These are phyloP conservation scores for Oemleria cerasiformis DNA, from an alignment of 306 rosid genomes.

Conservation along the genomic window DNA sequence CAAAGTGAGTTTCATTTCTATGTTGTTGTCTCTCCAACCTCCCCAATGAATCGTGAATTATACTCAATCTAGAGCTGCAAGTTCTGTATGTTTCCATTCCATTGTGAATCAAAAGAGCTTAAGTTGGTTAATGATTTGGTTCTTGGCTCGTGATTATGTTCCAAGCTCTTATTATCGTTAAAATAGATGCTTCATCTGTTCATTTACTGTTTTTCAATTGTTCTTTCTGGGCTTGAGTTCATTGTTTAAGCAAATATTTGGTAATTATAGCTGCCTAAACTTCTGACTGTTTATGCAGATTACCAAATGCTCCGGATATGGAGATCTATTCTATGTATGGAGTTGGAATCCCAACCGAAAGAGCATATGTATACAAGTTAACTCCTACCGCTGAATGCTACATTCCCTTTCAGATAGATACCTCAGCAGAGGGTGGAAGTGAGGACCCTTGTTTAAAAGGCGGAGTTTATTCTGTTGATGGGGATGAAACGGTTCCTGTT, in stretches of 20 bases:
- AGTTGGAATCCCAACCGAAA: constrained; percentile 82
- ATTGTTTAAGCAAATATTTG: constrained; percentile 15
- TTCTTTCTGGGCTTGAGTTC: not conserved
- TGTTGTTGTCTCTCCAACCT: not conserved
- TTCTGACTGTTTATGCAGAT: constrained; percentile 50
- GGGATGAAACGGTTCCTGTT: constrained; percentile 87
- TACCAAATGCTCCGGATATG: constrained; percentile 81
- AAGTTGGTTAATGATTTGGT: not conserved
- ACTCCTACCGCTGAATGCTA: constrained; percentile 58
- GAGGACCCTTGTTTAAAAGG: constrained; percentile 59
- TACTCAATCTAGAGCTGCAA: not conserved
- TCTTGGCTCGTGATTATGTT: not conserved
- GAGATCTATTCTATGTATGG: constrained; percentile 87
- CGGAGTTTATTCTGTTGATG: constrained; percentile 62
- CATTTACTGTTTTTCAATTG: not conserved
- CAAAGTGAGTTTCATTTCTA: constrained; percentile 46
- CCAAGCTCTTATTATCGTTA: not conserved
- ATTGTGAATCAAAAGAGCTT: not conserved
- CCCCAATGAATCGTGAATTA: not conserved
- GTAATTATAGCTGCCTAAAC: constrained; percentile 10
- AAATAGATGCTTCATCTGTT: not conserved
- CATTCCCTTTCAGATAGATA: constrained; percentile 81
- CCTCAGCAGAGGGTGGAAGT: constrained; percentile 59
- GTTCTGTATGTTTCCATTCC: not conserved
- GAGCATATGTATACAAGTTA: constrained; percentile 71